Conservation (phyloP, 148 eudicot species). For the Rhododendron ovatum region DNA sequence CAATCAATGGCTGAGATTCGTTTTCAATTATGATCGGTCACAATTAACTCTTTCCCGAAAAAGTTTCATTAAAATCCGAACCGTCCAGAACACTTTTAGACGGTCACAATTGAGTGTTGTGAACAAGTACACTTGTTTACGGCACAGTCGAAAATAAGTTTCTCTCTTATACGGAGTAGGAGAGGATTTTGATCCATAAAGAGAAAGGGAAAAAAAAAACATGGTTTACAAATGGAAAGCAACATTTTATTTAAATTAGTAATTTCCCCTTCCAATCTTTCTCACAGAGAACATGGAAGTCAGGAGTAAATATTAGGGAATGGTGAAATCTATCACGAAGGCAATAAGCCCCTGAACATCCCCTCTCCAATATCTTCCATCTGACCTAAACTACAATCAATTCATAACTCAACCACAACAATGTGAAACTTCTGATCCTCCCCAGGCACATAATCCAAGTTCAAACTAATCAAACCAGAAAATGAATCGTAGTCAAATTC, state of each 20-base stretch:
- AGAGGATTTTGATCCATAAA: not conserved
- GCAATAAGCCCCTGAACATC: not conserved
- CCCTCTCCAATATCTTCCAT: not conserved
- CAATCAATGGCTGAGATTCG: no score
- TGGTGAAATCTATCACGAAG: not conserved
- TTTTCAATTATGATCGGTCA: no score
- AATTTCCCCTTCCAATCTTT: slow-evolving; percentile 3
- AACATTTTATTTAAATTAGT: not conserved
- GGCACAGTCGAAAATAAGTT: no score
- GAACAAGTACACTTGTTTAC: no score
- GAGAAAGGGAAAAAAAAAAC: not conserved
- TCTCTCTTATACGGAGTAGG: not conserved
- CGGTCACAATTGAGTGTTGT: no score
- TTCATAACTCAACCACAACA: slow-evolving; percentile 59
- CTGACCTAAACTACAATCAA: not conserved
- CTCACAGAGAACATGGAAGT: not conserved
- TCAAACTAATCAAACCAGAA: slow-evolving; percentile 57
- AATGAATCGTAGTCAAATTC: slow-evolving; percentile 47
- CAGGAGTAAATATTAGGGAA: not conserved
- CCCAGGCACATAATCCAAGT: slow-evolving; percentile 55
- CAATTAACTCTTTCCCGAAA: no score
- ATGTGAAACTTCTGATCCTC: slow-evolving; percentile 51
- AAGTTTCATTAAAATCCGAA: no score
- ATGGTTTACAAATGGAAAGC: not conserved
- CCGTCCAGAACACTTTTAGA: no score